Evolutionary conservation across 768 basidiomycete species (phyloP).

Genomic region (Grammothele lineata): DNA sequence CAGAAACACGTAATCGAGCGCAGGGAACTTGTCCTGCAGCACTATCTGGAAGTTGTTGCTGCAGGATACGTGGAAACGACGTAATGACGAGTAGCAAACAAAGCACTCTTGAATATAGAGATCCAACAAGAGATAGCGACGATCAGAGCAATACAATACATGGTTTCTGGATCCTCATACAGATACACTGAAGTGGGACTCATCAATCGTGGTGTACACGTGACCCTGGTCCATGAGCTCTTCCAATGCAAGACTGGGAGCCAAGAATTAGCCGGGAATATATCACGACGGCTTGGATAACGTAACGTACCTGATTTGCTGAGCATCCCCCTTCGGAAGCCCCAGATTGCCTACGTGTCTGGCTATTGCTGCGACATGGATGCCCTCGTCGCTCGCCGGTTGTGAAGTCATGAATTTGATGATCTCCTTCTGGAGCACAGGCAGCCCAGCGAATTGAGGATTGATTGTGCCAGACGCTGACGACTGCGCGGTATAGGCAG

Average conservation of each 20-base stretch:
- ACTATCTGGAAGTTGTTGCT: too few species aligned
- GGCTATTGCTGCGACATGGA: constrained; percentile 70
- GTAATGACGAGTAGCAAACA: too few species aligned
- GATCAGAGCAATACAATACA: constrained; percentile 1
- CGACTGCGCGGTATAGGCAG: constrained; percentile 32
- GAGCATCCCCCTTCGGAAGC: constrained; percentile 52
- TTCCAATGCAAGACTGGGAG: constrained; percentile 64
- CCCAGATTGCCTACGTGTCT: constrained; percentile 46
- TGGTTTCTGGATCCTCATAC: constrained; percentile 5
- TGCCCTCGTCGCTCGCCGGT: constrained; percentile 53
- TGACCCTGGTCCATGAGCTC: constrained; percentile 74
- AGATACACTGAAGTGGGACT: constrained; percentile 68
- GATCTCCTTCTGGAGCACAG: constrained; percentile 58
- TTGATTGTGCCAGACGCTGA: constrained; percentile 13
- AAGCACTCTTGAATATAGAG: too few species aligned
- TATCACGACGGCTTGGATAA: neutral
- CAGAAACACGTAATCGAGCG: too few species aligned
- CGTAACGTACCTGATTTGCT: constrained; percentile 58
- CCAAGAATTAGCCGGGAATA: neutral
- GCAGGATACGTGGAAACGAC: too few species aligned
- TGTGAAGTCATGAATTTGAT: constrained; percentile 55
- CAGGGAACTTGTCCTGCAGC: too few species aligned
- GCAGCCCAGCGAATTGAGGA: constrained; percentile 53
- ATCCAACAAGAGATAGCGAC: neutral
- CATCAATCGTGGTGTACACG: constrained; percentile 78